A percentile compares a stretch with the other conserved stretches of the same genome.
phyloP scores from a whole-genome alignment of 2,329 filamentous ascomycete species.

The Xylaria sp. region DNA sequence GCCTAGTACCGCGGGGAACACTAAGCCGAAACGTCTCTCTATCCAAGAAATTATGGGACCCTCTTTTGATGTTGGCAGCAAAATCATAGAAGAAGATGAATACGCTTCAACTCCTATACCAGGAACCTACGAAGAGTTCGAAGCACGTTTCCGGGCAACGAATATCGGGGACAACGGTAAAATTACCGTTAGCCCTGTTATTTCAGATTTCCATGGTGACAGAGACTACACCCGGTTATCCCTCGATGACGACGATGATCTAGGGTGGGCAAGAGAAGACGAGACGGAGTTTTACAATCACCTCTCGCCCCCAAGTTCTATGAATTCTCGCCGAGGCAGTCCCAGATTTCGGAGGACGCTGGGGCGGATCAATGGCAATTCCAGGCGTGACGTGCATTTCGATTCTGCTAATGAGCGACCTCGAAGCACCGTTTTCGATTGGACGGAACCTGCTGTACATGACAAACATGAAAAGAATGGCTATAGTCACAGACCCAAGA shows the following conservation, averaged over 20 bases:
- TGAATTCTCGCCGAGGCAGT: conserved; percentile 59
- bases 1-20: conserved; percentile 60
- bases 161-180: conserved; percentile 33
- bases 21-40: conserved; percentile 60
- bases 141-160: conserved; percentile 35
- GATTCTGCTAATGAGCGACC: conserved; percentile 54
- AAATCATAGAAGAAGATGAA: conserved; percentile 69
- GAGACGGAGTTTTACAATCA: conserved; percentile 60
- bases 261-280: conserved; percentile 67
- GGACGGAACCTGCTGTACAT: conserved; percentile 69
- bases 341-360: conserved; percentile 61
- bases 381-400: conserved; percentile 45
- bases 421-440: conserved; percentile 77
- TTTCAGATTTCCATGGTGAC: conserved; percentile 44
- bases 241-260: conserved; percentile 66
- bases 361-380: conserved; percentile 57
- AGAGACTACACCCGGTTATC: conserved; percentile 58
- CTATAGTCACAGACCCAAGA: conserved; percentile 69
- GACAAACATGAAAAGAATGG: conserved; percentile 66
- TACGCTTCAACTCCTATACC: conserved; percentile 58
- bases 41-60: conserved; percentile 64
- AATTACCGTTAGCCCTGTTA: conserved; percentile 32
- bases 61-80: conserved; percentile 60
- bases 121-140: conserved; percentile 41
- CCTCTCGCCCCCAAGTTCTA: conserved; percentile 63